Conservation (phyloP, 192 early-diverging fungal genomes). For the Funneliformis geosporum region DNA sequence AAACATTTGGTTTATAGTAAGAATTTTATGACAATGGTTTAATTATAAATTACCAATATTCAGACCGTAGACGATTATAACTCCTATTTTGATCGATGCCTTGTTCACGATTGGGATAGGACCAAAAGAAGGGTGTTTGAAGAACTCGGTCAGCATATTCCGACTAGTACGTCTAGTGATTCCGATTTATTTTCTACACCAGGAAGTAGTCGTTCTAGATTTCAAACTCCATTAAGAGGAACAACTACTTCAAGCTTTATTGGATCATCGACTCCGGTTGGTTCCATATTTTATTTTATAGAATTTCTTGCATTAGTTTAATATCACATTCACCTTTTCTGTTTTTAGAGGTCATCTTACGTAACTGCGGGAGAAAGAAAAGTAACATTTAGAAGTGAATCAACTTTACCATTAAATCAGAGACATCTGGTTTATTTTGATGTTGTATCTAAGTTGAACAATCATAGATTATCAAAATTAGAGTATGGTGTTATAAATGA, state of each 20-base stretch:
- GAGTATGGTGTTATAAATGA: slow-evolving; percentile 42
- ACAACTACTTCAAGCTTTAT: neutral
- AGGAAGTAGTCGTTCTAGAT: slow-evolving; percentile 2
- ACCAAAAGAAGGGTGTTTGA: slow-evolving; percentile 75
- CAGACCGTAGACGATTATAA: slow-evolving; percentile 71
- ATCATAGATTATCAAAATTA: slow-evolving; percentile 38
- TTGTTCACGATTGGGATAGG: slow-evolving; percentile 74
- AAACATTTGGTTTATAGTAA: neutral
- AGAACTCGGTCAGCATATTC: slow-evolving; percentile 74
- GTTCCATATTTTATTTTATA: neutral
- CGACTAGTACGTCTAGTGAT: slow-evolving; percentile 6
- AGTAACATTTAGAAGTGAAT: neutral
- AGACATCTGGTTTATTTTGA: slow-evolving; percentile 46
- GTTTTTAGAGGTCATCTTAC: slow-evolving; percentile 1
- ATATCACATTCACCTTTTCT: neutral
- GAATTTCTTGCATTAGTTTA: neutral
- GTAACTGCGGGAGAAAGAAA: neutral
- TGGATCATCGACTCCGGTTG: neutral
- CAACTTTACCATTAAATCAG: neutral
- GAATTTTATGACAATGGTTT: neutral
- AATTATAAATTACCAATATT: neutral
- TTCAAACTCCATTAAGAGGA: neutral
- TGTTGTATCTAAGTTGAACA: slow-evolving; percentile 51
- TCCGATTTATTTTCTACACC: neutral
- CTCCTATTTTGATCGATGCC: slow-evolving; percentile 52